These are phyloP conservation scores for Isoetes engelmannii DNA, from an alignment of 83 land plant species.

Conservation along the genomic window DNA sequence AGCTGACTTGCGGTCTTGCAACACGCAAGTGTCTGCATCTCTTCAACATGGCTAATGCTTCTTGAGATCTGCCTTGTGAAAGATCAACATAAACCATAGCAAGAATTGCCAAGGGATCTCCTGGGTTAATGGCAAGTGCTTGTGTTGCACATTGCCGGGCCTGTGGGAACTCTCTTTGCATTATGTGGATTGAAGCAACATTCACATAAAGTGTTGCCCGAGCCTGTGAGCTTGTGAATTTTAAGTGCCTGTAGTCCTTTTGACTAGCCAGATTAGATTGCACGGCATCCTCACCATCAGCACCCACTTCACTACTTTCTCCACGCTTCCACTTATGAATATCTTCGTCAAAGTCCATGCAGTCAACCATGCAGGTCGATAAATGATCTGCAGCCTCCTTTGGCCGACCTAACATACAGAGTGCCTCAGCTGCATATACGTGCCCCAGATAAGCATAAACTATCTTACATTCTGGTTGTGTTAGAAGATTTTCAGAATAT, in stretches of 20 bases:
- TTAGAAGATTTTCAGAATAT: slow-evolving; percentile 44
- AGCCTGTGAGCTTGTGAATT: slow-evolving; percentile 41
- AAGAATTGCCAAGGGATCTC: slow-evolving; percentile 46
- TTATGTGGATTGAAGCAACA: slow-evolving; percentile 48
- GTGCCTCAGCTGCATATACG: slow-evolving; percentile 92
- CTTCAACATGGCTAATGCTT: slow-evolving; percentile 68
- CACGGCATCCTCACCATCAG: slow-evolving; percentile 56
- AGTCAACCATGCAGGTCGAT: slow-evolving; percentile 47
- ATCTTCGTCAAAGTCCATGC: slow-evolving; percentile 47
- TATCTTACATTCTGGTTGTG: slow-evolving; percentile 49
- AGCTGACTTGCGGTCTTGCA: slow-evolving; percentile 15
- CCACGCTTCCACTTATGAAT: slow-evolving; percentile 50
- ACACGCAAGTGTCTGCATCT: slow-evolving; percentile 54
- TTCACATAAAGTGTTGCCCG: slow-evolving; percentile 58
- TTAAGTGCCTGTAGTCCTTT: background rate
- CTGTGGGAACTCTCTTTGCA: slow-evolving; percentile 72
- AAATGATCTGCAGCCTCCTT: slow-evolving; percentile 78
- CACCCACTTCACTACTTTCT: slow-evolving; percentile 45
- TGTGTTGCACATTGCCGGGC: slow-evolving; percentile 56
- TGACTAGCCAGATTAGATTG: slow-evolving; percentile 20
- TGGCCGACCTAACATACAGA: slow-evolving; percentile 65
- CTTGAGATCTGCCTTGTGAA: slow-evolving; percentile 48
- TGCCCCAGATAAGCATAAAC: slow-evolving; percentile 54
- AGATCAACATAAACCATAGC: slow-evolving; percentile 77
- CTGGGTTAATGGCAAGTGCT: slow-evolving; percentile 50